These are phyloP conservation scores for Soucietia sequanensis DNA, from an alignment of 805 yeast genomes.

Conservation along the genomic window DNA sequence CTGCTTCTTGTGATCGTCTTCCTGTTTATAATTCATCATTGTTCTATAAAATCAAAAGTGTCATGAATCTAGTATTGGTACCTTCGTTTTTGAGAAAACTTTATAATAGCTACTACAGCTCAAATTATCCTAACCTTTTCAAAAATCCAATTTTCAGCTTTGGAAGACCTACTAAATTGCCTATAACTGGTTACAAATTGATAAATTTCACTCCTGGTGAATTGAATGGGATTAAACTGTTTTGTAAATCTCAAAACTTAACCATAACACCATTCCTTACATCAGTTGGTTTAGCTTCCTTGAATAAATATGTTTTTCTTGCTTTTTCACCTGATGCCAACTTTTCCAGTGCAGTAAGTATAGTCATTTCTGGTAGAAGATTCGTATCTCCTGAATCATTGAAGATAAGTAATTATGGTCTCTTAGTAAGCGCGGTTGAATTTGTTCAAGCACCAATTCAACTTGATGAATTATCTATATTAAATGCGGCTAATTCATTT, in stretches of 20 bases:
- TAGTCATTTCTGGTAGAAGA: slow-evolving; percentile 11
- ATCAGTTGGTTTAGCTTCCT: slow-evolving; percentile 11
- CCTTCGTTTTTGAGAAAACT: slow-evolving; percentile 3
- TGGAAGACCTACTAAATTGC: slow-evolving; percentile 5
- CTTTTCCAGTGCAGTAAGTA: not conserved
- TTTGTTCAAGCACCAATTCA: not conserved
- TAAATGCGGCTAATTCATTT: not conserved
- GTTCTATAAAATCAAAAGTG: slow-evolving; percentile 1
- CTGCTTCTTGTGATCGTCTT: slow-evolving; percentile 8
- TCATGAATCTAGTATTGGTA: not conserved
- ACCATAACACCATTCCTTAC: slow-evolving; percentile 22
- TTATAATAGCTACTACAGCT: slow-evolving; percentile 3
- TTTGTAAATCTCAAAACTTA: slow-evolving; percentile 11
- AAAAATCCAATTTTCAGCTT: slow-evolving; percentile 11
- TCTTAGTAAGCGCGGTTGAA: not conserved
- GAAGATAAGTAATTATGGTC: not conserved
- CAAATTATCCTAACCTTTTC: slow-evolving; percentile 6
- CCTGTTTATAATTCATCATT: slow-evolving; percentile 7
- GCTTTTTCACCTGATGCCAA: not conserved
- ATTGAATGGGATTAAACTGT: slow-evolving; percentile 8
- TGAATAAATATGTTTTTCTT: slow-evolving; percentile 15
- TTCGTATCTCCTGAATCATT: slow-evolving; percentile 8
- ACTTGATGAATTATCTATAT: not conserved
- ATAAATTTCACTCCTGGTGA: slow-evolving; percentile 12
- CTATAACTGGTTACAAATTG: slow-evolving; percentile 7